Evolutionary conservation across 306 rosid genomes (phyloP).

Genomic region (Glycyrrhiza uralensis): DNA sequence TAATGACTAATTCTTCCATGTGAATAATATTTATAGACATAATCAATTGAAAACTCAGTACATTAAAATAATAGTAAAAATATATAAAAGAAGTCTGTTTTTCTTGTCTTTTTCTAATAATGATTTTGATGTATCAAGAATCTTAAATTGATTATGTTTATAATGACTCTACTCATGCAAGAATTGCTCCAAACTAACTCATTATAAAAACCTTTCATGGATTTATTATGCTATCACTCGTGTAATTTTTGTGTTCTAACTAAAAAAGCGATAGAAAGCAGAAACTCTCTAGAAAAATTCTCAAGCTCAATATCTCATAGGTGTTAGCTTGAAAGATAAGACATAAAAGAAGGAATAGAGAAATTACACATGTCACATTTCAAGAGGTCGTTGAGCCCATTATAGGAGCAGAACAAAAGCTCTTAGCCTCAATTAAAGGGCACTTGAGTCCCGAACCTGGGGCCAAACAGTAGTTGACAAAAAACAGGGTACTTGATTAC

Average conservation of each 20-base stretch:
- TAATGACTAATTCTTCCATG: no score
- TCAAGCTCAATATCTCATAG: constrained; percentile 9
- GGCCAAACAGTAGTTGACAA: no score
- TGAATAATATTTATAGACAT: no score
- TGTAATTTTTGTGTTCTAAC: neutral
- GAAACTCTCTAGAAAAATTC: neutral
- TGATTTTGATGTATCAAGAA: neutral
- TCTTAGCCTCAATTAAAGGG: neutral
- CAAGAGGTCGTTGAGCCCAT: neutral
- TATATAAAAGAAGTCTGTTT: no score
- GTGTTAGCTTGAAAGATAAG: neutral
- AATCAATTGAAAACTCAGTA: no score
- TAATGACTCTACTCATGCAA: neutral
- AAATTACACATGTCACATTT: constrained; percentile 14
- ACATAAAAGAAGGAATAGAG: neutral
- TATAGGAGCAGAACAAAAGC: neutral
- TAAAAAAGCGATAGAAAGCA: neutral
- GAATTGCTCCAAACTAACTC: neutral
- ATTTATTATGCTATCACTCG: neutral
- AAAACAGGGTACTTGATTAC: neutral
- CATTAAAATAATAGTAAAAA: no score
- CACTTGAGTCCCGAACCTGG: no score
- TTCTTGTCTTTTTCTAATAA: neutral
- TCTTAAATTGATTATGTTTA: neutral
- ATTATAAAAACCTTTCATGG: neutral